Percentiles rank a stretch among this genome's conserved stretches.
Conservation (phyloP, 768 basidiomycete genomes). For the Suillus weaverae region DNA sequence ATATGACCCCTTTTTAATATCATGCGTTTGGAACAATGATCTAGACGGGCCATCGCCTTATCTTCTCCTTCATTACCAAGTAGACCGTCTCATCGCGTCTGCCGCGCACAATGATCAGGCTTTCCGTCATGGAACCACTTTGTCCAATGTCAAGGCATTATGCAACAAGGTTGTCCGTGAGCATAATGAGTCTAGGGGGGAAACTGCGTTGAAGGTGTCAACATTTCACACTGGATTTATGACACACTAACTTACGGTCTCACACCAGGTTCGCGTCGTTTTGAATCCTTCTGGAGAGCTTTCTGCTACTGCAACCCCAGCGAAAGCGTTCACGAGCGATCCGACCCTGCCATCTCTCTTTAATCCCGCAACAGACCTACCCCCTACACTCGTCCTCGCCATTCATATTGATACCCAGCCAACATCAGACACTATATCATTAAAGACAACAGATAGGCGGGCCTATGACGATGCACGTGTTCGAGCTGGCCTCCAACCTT, state of each 20-base stretch:
- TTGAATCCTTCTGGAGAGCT: constrained; percentile 42
- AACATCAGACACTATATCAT: constrained; percentile 50
- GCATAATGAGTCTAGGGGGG: constrained; percentile 13
- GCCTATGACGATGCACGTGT: constrained; percentile 65
- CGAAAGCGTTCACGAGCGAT: constrained; percentile 36
- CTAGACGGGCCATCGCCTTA: constrained; percentile 55
- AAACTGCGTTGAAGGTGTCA: constrained; percentile 26
- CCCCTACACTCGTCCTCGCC: constrained; percentile 42
- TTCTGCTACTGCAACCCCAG: constrained; percentile 33
- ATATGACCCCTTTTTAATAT: constrained; percentile 52
- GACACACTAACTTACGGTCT: constrained; percentile 3
- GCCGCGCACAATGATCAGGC: constrained; percentile 54
- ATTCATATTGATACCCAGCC: constrained; percentile 57
- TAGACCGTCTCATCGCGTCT: constrained; percentile 57
- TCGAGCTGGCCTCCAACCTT: constrained; percentile 47
- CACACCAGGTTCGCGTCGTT: constrained; percentile 52
- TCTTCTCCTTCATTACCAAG: constrained; percentile 61
- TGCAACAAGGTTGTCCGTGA: constrained; percentile 48
- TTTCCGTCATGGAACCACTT: constrained; percentile 35
- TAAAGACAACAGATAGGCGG: constrained; percentile 69
- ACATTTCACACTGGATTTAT: background rate
- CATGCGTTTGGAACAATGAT: constrained; percentile 58
- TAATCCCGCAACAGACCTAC: constrained; percentile 34
- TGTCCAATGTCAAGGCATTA: constrained; percentile 37
- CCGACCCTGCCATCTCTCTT: constrained; percentile 40